These are phyloP conservation scores for Coelastrella sp. DNA, from an alignment of 139 green algal species.

Conservation along the genomic window DNA sequence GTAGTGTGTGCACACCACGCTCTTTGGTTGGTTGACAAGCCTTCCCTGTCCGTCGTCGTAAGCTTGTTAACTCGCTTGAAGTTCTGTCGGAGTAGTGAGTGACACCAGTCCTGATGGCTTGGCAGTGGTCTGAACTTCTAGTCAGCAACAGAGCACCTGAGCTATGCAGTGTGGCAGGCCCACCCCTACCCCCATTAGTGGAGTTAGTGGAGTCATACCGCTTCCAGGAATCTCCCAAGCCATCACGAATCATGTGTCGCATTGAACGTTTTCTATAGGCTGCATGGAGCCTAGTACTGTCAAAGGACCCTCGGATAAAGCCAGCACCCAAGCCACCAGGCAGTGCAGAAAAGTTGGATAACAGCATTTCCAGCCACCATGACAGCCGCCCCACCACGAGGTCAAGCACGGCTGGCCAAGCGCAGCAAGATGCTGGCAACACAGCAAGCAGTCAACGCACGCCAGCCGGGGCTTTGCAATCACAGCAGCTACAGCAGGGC, in stretches of 20 bases:
- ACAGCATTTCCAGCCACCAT: neutral
- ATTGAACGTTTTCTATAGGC: neutral
- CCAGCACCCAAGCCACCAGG: neutral
- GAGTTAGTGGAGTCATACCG: too few relatives aligned
- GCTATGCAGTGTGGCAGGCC: neutral
- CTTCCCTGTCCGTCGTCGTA: too few relatives aligned
- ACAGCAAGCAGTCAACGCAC: too few relatives aligned
- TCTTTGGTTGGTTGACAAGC: too few relatives aligned
- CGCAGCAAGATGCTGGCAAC: neutral
- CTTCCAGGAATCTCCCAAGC: too few relatives aligned
- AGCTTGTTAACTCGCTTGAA: too few relatives aligned
- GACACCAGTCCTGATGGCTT: too few relatives aligned
- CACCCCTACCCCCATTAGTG: neutral
- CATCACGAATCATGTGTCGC: too few relatives aligned
- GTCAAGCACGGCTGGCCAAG: neutral
- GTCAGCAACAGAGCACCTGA: neutral
- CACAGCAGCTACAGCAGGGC: neutral
- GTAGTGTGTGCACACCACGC: neutral
- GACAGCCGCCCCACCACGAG: too few relatives aligned
- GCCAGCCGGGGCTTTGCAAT: neutral
- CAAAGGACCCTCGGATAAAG: constrained; percentile 24
- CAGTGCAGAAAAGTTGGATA: too few relatives aligned
- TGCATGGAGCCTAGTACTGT: constrained; percentile 26
- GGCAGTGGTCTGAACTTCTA: too few relatives aligned
- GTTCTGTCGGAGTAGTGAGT: too few relatives aligned